phyloP scores from a whole-genome alignment of 306 rosid species.

The Dalbergia cochinchinensis region DNA sequence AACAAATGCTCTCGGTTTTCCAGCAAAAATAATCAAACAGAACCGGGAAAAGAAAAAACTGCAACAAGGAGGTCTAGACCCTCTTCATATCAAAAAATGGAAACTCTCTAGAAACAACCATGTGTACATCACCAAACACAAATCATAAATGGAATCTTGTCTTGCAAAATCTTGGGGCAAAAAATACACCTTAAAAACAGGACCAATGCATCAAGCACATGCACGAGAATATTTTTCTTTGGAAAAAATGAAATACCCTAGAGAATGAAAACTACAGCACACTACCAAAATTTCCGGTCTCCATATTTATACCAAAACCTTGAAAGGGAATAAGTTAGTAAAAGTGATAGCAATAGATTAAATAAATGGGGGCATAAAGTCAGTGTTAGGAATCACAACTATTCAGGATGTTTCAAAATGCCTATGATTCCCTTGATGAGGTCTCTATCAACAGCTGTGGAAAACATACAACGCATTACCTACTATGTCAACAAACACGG shows the following conservation, averaged over 20 bases:
- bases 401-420: conserved; percentile 16
- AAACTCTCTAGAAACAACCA: neutral
- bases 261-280: neutral
- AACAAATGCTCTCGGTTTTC: no score
- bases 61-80: neutral
- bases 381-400: neutral
- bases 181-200: neutral
- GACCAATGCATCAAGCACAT: neutral
- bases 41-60: neutral
- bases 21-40: neutral
- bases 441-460: neutral
- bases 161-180: neutral
- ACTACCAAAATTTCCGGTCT: neutral
- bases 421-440: conserved; percentile 7
- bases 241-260: neutral
- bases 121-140: neutral
- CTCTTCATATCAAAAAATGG: neutral
- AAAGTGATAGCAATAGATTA: neutral
- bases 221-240: neutral
- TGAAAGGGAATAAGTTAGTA: neutral
- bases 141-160: neutral
- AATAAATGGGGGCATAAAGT: no score
- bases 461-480: neutral
- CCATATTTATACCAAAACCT: conserved; percentile 9
- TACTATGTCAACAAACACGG: neutral